Evolutionary conservation across 2,329 filamentous ascomycete genomes (phyloP), one percentile per base, ranked within the genome.

Genomic region (Xylaria sp.): DNA sequence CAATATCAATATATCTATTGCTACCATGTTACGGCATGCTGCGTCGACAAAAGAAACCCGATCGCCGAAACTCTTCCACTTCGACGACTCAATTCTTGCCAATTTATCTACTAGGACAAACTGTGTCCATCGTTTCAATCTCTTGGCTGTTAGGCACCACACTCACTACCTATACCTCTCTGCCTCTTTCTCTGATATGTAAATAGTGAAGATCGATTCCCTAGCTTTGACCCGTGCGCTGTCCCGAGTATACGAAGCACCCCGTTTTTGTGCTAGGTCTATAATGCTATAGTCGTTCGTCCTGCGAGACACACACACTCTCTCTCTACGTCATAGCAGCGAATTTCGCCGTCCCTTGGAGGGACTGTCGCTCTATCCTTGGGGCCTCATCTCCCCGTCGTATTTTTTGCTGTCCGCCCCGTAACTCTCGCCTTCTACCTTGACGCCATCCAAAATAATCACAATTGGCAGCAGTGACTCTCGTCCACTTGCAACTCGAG

Each of bases 271-370:
- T 46, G 34, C 41, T 53, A 28, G 32, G 41, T 41, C 41, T 58
- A 56, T 63, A 36, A 34, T 50, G 30, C 39, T 34, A 39, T 41
- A 59, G n/a, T 20, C 28, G 25, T n/a, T 45, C 34, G 43, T 58
- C 45, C 41, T 30, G 36, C 56, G 23, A 45, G 50, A 56, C n/a
- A n/a, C n/a, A n/a, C n/a, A n/a, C n/a, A n/a, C n/a, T n/a, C 43
- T 7, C 45, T 45, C 43, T 67, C 55, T 53, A 70, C 65, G 53
- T 63, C 60, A 66, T 68, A 65, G 32, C 39, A 46, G 23, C 46
- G 52, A 39, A 23, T 43, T 46, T 28, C 53, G 25, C 43, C 4
- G 50, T 48, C 45, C 9, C 12, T 39, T 46, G 36, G 32, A 53
- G 50, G 12, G 36, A 41, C 48, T 20, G 41, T 60, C 36, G 48